Evolutionary conservation across 2,329 filamentous ascomycete species (phyloP).

Genomic region (Fusarium aywerte): DNA sequence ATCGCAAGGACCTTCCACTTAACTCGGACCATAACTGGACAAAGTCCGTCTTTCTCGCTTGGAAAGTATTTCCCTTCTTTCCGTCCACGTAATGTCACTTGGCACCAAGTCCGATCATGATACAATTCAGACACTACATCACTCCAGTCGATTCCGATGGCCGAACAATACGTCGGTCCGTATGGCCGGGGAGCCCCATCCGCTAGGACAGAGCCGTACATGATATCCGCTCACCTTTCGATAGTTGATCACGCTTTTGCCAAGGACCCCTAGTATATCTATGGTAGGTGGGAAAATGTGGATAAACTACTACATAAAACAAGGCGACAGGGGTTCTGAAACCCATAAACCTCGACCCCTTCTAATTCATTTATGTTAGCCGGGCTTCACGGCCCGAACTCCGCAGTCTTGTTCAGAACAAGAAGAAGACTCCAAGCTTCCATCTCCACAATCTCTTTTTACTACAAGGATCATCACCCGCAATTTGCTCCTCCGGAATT

Average conservation of each 20-base stretch:
- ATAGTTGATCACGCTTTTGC: neutral
- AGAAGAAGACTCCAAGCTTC: neutral
- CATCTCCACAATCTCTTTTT: neutral
- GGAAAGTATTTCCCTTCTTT: constrained; percentile 2
- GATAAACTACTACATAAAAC: constrained; percentile 1
- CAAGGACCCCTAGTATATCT: neutral
- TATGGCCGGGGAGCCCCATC: neutral
- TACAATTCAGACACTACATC: neutral
- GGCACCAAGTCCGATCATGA: neutral
- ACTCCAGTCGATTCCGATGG: neutral
- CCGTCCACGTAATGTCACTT: neutral
- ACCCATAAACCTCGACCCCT: neutral
- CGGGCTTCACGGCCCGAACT: constrained; percentile 12
- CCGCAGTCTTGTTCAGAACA: neutral
- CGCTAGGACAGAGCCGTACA: constrained; percentile 2
- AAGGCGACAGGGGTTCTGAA: constrained; percentile 13
- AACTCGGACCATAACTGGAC: neutral
- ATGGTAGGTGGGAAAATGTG: constrained; percentile 30
- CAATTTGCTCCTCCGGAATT: constrained; percentile 11
- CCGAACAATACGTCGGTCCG: neutral
- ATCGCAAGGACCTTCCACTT: neutral
- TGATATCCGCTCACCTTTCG: constrained; percentile 1
- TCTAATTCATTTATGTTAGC: neutral
- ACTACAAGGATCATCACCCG: neutral
- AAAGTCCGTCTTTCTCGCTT: neutral